Conservation (phyloP, 768 basidiomycete genomes). For the Leccinum olivaceopallidum region DNA sequence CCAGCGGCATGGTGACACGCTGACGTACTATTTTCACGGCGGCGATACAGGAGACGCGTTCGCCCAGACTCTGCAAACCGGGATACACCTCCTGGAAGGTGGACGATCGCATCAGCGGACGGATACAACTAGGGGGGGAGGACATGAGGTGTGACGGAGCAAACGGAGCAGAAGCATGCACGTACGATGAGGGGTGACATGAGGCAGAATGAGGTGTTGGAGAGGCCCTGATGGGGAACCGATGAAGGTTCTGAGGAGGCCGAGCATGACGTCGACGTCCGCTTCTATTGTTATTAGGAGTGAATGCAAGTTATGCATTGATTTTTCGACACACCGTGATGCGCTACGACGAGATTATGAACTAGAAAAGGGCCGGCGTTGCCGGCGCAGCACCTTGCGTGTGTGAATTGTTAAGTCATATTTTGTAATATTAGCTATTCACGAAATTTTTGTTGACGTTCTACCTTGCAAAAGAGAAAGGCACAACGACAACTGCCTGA, state of each 20-base stretch:
- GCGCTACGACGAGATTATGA: no score
- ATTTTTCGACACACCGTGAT: no score
- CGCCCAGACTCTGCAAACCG: constrained; percentile 42
- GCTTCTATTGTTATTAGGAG: no score
- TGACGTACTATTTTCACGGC: constrained; percentile 78
- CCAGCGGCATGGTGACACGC: not conserved
- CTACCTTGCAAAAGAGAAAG: no score
- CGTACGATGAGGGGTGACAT: constrained; percentile 60
- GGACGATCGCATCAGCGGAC: constrained; percentile 66
- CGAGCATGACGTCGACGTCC: constrained; percentile 41
- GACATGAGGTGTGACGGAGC: constrained; percentile 1
- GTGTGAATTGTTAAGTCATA: no score
- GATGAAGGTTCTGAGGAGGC: constrained; percentile 45
- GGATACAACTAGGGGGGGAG: constrained; percentile 57
- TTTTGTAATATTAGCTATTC: no score
- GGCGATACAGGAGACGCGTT: constrained; percentile 58
- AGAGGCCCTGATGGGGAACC: constrained; percentile 56
- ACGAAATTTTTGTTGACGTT: no score
- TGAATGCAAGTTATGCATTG: no score
- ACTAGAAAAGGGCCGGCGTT: no score
- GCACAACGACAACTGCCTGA: no score
- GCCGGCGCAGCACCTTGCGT: no score
- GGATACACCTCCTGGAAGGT: constrained; percentile 85
- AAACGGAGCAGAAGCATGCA: constrained; percentile 12
- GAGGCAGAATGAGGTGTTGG: constrained; percentile 56